Evolutionary conservation across 23 red algal species (phyloP), one percentile per base, ranked within the genome.

Genomic region (Gracilaria gracilis): DNA sequence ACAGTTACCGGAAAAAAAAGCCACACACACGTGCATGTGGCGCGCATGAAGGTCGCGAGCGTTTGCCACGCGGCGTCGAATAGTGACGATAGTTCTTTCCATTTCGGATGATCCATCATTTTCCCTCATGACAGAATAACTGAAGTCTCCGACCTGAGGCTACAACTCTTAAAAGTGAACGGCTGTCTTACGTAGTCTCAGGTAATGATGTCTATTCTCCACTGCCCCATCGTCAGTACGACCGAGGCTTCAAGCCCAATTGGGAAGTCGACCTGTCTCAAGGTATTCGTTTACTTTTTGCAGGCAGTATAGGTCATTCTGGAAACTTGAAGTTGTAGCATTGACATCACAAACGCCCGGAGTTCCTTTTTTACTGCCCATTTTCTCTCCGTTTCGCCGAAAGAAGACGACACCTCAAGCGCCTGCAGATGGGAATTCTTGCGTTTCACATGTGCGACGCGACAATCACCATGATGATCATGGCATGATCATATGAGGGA

Each of bases 321-420:
- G 40, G 29, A 58, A 58, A 53, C 75, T 79, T 55, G 75, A 79
- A 24, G 35, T 79, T 55, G 75, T 79, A 53, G 23, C 75, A 40
- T 4, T 58, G 2, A 20, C 33, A 24, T 79, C 75, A 53, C 75
- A 79, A 34, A 49, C 51, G 75, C 75, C 75, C 75, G 13, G 8
- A 17, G 75, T 79, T 79, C 75, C 75, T 53, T 54, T 79, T 40
- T 79, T 79, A 21, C 47, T 55, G 29, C 75, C 75, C 75, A 79
- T 55, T 40, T 58, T 79, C 28, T 79, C 75, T 79, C 75, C 75
- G 53, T 53, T 79, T 53, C 44, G 75, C 40, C 51, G 75, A 79
- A 38, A 79, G 7, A 40, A 79, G 44, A 54, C 75, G 25, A 79
- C 51, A 58, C 53, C 75, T n/a, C n/a, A n/a, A n/a, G n/a, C n/a